Conservation (phyloP, 1,139 yeast species). For the Candida sp. region DNA sequence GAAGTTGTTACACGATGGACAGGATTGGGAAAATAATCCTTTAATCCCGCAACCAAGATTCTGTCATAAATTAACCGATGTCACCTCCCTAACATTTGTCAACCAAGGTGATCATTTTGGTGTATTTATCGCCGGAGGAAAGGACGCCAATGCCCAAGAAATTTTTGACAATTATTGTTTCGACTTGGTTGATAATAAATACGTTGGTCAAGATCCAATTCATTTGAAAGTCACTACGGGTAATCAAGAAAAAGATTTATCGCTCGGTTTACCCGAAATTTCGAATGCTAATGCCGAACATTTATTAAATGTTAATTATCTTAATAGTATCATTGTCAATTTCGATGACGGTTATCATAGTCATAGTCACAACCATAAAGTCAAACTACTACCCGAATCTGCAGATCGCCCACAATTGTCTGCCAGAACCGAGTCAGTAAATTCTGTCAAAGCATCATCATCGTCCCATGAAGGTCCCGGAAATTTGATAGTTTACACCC, state of each 20-base stretch:
- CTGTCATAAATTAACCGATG: constrained; percentile 48
- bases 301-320: constrained; percentile 27
- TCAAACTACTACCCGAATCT: background rate
- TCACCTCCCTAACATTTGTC: constrained; percentile 38
- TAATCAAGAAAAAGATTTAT: constrained; percentile 7
- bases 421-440: background rate
- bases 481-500: constrained; percentile 38
- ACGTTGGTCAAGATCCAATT: constrained; percentile 34
- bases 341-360: constrained; percentile 28
- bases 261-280: constrained; percentile 13
- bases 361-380: constrained; percentile 7
- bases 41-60: constrained; percentile 42
- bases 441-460: background rate
- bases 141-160: constrained; percentile 37
- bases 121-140: constrained; percentile 60
- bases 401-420: background rate
- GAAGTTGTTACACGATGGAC: constrained; percentile 47
- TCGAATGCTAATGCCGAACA: constrained; percentile 16
- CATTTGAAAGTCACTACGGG: constrained; percentile 19
- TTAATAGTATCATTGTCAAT: constrained; percentile 30
- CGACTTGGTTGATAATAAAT: constrained; percentile 47
- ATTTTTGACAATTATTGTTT: constrained; percentile 45
- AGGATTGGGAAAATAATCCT: constrained; percentile 18
- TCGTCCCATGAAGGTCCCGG: constrained; percentile 8
- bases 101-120: constrained; percentile 51